Evolutionary conservation across 768 basidiomycete genomes (phyloP).

Genomic region (Mycena venus): DNA sequence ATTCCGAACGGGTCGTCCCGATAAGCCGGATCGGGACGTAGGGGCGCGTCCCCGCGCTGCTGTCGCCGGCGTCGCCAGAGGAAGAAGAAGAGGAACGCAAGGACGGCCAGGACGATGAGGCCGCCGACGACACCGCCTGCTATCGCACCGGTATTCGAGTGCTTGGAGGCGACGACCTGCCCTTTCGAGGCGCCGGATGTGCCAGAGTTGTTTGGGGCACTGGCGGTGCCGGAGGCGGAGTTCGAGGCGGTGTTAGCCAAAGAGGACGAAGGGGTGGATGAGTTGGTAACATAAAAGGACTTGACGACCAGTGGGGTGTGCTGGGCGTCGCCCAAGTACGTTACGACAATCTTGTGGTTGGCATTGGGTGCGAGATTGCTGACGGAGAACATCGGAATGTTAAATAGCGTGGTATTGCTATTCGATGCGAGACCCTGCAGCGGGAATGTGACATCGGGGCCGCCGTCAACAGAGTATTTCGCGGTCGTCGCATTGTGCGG

Average conservation of each 20-base stretch:
- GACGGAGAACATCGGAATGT: neutral
- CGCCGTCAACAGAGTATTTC: neutral
- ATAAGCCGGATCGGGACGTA: neutral
- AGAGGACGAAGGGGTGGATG: neutral
- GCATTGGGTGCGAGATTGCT: neutral
- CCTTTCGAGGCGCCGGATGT: neutral
- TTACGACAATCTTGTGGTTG: neutral
- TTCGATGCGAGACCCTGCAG: neutral
- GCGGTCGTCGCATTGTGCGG: neutral
- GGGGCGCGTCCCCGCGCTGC: neutral
- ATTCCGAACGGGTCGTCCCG: neutral
- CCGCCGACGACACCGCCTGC: neutral
- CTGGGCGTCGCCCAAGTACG: neutral
- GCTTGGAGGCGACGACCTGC: neutral
- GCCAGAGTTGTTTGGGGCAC: neutral
- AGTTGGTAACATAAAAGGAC: neutral
- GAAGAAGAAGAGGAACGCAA: neutral
- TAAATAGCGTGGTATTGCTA: neutral
- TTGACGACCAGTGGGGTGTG: neutral
- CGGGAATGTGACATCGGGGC: neutral
- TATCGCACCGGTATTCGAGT: neutral
- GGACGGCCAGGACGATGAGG: neutral
- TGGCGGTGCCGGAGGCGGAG: neutral
- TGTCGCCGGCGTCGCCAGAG: neutral
- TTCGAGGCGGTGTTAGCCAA: no score